These are phyloP conservation scores for Mycena kentingensis DNA, from an alignment of 768 basidiomycete species.

Conservation along the genomic window DNA sequence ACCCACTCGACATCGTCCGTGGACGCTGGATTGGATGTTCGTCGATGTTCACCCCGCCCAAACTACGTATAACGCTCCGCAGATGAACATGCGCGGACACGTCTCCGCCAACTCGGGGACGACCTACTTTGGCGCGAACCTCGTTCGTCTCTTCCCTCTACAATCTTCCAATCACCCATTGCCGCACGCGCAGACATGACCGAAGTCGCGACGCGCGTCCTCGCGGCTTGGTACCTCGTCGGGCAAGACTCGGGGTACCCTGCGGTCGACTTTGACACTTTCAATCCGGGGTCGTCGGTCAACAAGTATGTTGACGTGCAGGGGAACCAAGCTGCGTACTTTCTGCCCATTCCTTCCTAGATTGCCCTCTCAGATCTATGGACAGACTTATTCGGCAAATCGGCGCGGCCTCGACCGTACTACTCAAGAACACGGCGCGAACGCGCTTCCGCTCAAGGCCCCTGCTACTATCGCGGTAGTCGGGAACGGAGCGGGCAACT, in stretches of 20 bases:
- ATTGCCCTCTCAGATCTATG: not conserved
- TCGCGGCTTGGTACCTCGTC: slow-evolving; percentile 63
- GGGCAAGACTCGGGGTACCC: slow-evolving; percentile 62
- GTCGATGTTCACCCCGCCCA: slow-evolving; percentile 20
- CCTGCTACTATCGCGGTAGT: slow-evolving; percentile 50
- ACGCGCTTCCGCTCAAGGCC: slow-evolving; percentile 14
- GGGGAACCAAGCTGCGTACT: slow-evolving; percentile 52
- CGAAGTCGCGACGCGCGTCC: slow-evolving; percentile 73
- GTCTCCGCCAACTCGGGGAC: slow-evolving; percentile 45
- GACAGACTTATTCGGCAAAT: slow-evolving; percentile 43
- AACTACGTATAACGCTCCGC: not conserved
- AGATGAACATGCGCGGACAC: slow-evolving; percentile 80
- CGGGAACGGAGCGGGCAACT: slow-evolving; percentile 59
- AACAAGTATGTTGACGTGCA: slow-evolving; percentile 58
- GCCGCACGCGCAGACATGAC: slow-evolving; percentile 58
- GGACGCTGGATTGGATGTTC: slow-evolving; percentile 63
- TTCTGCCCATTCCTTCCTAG: not conserved
- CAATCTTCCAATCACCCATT: not conserved
- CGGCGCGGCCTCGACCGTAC: slow-evolving; percentile 46
- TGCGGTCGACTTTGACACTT: slow-evolving; percentile 60
- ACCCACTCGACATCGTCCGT: slow-evolving; percentile 59
- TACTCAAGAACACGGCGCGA: slow-evolving; percentile 48
- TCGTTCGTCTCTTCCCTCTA: slow-evolving; percentile 37
- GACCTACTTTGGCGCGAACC: slow-evolving; percentile 60
- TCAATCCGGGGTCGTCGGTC: slow-evolving; percentile 40